A percentile compares a stretch with the other conserved stretches of the same genome.
phyloP scores from a whole-genome alignment of 164 flowering plant species.

The Magnolia kwangsiensis region DNA sequence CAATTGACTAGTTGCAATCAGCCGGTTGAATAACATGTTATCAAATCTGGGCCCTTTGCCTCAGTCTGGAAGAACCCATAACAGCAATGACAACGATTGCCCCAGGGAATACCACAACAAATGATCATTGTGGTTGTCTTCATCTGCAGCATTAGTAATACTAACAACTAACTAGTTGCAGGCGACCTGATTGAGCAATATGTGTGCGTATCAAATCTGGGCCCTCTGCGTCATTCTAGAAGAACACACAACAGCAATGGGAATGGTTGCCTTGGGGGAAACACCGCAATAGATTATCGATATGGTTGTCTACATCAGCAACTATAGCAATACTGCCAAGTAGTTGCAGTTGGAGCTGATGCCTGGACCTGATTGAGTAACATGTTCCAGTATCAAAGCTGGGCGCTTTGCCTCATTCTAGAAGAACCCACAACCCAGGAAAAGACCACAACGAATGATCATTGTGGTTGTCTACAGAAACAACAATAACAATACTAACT shows the following conservation, averaged over 20 bases:
- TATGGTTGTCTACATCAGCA: background rate
- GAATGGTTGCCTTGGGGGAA: too few species aligned
- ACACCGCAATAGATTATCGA: background rate
- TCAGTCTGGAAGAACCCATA: too few species aligned
- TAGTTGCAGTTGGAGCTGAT: too few species aligned
- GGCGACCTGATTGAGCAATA: too few species aligned
- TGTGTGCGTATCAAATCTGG: background rate
- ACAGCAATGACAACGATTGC: too few species aligned
- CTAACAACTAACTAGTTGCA: too few species aligned
- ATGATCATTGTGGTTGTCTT: too few species aligned
- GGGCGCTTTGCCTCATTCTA: background rate
- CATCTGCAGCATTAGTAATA: too few species aligned
- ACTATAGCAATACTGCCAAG: background rate
- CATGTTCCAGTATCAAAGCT: background rate
- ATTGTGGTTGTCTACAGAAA: background rate
- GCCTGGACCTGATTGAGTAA: background rate
- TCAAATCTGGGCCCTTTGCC: too few species aligned
- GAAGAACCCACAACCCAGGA: background rate
- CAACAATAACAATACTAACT: background rate
- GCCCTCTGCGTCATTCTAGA: background rate
- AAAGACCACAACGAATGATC: background rate
- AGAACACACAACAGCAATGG: background rate
- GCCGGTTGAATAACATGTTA: too few species aligned
- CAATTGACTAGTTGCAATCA: too few species aligned
- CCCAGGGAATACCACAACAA: too few species aligned